Percentiles rank a stretch among this genome's conserved stretches.
Evolutionary conservation across 2,329 filamentous ascomycete genomes (phyloP).

Genomic region (Pyrenophora seminiperda): DNA sequence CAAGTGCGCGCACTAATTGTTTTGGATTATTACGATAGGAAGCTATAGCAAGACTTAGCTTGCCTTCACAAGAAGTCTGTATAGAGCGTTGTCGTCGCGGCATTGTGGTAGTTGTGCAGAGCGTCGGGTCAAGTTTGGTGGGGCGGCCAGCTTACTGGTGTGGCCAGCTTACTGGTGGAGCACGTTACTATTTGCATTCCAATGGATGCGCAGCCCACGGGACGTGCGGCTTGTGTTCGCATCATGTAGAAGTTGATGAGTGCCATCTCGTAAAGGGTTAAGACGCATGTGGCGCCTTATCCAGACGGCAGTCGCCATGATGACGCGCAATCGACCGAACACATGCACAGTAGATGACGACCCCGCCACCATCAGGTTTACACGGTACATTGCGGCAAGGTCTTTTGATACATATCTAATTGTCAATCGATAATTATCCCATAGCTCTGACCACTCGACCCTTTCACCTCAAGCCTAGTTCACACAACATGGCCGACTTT

Average conservation of each 20-base stretch:
- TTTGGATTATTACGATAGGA: too few species aligned
- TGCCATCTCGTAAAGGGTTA: conserved; percentile 13
- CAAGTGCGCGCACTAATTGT: too few species aligned
- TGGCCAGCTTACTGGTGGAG: too few species aligned
- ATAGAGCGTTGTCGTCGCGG: too few species aligned
- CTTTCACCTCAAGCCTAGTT: neutral
- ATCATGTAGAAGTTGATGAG: neutral
- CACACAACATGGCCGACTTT: conserved; percentile 39
- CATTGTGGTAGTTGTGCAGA: too few species aligned
- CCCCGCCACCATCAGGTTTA: conserved; percentile 6
- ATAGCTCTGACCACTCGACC: neutral
- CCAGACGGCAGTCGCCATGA: conserved; percentile 20
- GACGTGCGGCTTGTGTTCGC: neutral
- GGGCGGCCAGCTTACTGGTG: too few species aligned
- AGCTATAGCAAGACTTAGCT: too few species aligned
- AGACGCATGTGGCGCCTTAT: conserved; percentile 15
- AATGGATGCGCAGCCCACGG: conserved; percentile 1
- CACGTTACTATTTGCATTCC: neutral
- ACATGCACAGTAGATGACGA: conserved; percentile 21
- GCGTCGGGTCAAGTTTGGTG: too few species aligned
- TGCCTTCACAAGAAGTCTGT: too few species aligned
- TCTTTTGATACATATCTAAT: neutral
- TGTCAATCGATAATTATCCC: too few species aligned
- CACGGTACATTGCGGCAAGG: conserved; percentile 9
- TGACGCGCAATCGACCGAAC: conserved; percentile 25